Base-by-base conservation (phyloP, 192 early-diverging fungal species). In the Entomortierella parvispora region DNA sequence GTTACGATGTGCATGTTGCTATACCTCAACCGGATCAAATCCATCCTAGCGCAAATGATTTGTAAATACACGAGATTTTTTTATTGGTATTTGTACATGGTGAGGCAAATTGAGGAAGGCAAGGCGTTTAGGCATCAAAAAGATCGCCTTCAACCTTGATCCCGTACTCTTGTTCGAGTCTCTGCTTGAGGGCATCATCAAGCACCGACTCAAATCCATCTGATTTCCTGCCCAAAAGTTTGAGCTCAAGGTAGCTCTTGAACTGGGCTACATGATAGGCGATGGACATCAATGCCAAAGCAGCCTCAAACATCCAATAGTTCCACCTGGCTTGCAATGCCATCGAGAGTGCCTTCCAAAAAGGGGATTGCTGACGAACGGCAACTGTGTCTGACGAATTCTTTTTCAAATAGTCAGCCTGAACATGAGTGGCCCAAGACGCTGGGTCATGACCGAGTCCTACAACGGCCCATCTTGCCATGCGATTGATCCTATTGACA, bases 401-500 rank as follows among this genome's bases (percentile, higher is more conserved):
- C 18, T 22, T n/a, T 20, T 33, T n/a, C 18, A 68, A 20, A 28
- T 60, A 25, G 4, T 69, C 58, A 8, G 54, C 26, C n/a, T 29
- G 40, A 22, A 48, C 29, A 23, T 45, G 46, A 15, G 60, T 32
- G 2, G 17, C 31, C 87, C 83, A 86, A 29, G 65, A 43, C 6
- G 42, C 69, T 55, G 80, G 56, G 75, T 80, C 52, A 67, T 82
- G 65, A 61, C 84, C 75, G 0, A 85, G 65, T 47, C 87, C 87
- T 64, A 75, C 58, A 33, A 92, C 85, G 15, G 96, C 96, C 79
- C 88, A 94, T 40, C 88, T 80, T 4, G 93, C 93, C 86, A 95
- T 95, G 7, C 94, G 77, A 62, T 91, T 93, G 62, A 95, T 90
- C 12, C 95, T 86, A 68, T 98, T 94, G 18, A 98, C 95, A 0